Base-by-base conservation (phyloP, 2,329 filamentous ascomycete species). In the Cercospora sp. region DNA sequence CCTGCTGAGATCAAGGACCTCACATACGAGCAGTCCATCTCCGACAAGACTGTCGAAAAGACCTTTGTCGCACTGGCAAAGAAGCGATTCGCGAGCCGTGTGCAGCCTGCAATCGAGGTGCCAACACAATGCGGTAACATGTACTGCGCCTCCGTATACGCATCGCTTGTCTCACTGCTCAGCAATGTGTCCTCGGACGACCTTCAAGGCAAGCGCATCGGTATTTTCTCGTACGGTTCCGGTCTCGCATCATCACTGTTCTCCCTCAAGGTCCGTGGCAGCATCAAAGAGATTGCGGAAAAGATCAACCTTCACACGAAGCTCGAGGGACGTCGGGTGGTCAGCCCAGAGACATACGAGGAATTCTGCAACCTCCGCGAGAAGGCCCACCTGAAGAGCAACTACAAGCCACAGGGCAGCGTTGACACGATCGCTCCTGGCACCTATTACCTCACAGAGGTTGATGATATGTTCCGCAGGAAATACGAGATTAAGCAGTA, bases 61-160 rank as follows among this genome's bases (percentile, higher is more conserved):
- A 82, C 80, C 42, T 85, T 85, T 76, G 82, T 84, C 78, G 81
- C 73, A 45, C 80, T 85, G 23, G 75, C 83, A 53, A 85, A 85
- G 81, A 85, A 85, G 80, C 80, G 82, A 60, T 85, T 84, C 73
- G 80, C 79, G 58, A 68, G 79, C 62, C 82, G 82, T 68, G 83
- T 85, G 48, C 81, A 84, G 78, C 83, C 83, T 28, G 77, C 80
- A 67, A 82, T 84, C 70, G 75, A 83, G 70, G 81, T 84, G 26
- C 83, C 83, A 8, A 85, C 83, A 71, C 80, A 81, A 79, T 85
- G 83, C 78, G 83, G 83, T 65, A 85, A 85, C 81, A 85, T 85
- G 83, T 85, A 85, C 81, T 83, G 81, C 70, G 83, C 81, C 31
- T 83, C 81, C 68, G 83, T 85, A 63, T 85, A 84, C 78, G 80